A percentile compares a stretch with the other conserved stretches of the same genome.
Evolutionary conservation across 257 asterid species (phyloP).

Genomic region (Salvia hispanica): DNA sequence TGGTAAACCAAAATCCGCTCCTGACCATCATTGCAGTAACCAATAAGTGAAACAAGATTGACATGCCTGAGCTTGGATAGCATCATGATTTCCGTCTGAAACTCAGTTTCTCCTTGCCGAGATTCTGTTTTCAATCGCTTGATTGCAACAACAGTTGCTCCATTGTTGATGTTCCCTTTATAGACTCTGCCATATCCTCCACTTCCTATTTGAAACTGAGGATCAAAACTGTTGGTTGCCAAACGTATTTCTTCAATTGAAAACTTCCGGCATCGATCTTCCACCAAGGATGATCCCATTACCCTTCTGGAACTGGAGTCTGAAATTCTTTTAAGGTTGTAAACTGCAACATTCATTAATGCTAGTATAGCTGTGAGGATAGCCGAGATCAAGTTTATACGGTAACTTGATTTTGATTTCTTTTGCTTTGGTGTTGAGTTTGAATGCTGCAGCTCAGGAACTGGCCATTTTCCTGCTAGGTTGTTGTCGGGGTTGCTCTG

Average conservation of each 20-base stretch:
- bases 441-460: constrained; percentile 17
- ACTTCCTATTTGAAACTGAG: constrained; percentile 52
- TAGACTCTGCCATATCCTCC: constrained; percentile 79
- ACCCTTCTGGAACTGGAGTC: constrained; percentile 39
- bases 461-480: constrained; percentile 45
- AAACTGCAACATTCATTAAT: constrained; percentile 46
- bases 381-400: constrained; percentile 33
- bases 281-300: constrained; percentile 30
- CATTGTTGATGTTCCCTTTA: constrained; percentile 58
- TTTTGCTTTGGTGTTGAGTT: constrained; percentile 27
- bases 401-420: constrained; percentile 30
- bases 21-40: constrained; percentile 65
- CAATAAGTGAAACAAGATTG: constrained; percentile 67
- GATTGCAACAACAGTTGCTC: constrained; percentile 54
- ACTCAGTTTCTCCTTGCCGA: constrained; percentile 59
- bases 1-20: constrained; percentile 60
- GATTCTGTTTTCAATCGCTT: constrained; percentile 54
- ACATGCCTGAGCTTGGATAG: constrained; percentile 56
- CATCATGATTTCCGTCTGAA: constrained; percentile 64
- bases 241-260: constrained; percentile 57
- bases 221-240: constrained; percentile 52
- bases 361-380: constrained; percentile 41
- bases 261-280: constrained; percentile 53
- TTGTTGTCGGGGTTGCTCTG: constrained; percentile 67
- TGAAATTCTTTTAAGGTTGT: constrained; percentile 43